These are phyloP conservation scores for Grosmannia serpens DNA, from an alignment of 2,329 filamentous ascomycete genomes.

Conservation along the genomic window DNA sequence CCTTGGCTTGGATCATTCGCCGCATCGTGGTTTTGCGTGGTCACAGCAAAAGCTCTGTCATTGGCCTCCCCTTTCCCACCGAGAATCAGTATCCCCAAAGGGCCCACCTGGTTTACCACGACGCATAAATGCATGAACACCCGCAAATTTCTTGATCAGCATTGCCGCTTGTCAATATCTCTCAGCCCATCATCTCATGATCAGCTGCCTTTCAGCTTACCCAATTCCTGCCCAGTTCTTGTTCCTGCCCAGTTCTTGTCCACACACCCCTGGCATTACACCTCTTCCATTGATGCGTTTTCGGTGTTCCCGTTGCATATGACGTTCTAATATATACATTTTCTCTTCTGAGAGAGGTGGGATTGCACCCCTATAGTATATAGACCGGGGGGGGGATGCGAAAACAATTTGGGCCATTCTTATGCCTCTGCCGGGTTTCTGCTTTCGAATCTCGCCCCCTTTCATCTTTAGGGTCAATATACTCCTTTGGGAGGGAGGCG, in stretches of 20 bases:
- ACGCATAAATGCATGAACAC: slow-evolving; percentile 14
- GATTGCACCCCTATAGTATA: no score
- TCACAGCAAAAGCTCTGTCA: background rate
- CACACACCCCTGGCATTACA: background rate
- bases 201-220: background rate
- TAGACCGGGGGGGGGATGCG: no score
- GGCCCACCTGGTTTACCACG: background rate
- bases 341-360: no score
- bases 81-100: background rate
- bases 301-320: background rate
- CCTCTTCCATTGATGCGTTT: background rate
- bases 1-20: background rate
- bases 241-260: background rate
- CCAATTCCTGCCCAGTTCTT: background rate
- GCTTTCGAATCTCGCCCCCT: no score
- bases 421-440: no score
- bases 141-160: slow-evolving; percentile 11
- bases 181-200: background rate
- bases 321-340: no score
- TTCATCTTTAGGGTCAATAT: no score
- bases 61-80: background rate
- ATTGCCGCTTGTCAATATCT: background rate
- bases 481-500: no score
- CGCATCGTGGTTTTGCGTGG: background rate
- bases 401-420: no score